Evolutionary conservation across 352 stramenopile genomes (phyloP).

Genomic region (Globisporangium nagaii): DNA sequence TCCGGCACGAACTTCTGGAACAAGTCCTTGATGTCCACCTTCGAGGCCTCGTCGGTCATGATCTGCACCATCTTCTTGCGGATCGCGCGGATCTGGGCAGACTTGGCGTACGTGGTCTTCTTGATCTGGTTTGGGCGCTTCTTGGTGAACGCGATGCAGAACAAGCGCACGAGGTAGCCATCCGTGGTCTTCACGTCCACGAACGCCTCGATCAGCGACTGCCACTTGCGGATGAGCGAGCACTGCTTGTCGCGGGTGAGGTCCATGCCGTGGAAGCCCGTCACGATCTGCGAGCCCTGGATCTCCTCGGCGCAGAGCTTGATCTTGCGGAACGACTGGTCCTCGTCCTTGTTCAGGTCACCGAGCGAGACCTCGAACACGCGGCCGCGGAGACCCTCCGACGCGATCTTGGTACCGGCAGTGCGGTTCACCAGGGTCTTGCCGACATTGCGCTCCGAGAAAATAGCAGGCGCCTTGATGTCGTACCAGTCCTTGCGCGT

Average conservation of each 20-base stretch:
- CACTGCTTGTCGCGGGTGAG: constrained; percentile 99
- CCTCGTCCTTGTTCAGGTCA: constrained; percentile 99
- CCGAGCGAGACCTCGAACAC: constrained; percentile 98
- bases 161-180: constrained; percentile 98
- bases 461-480: constrained; percentile 98
- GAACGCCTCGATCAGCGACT: constrained; percentile 98
- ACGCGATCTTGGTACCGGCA: constrained; percentile 95
- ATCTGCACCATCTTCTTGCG: constrained; percentile 98
- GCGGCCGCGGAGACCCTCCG: constrained; percentile 97
- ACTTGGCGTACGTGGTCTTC: constrained; percentile 99
- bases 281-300: constrained; percentile 85
- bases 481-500: constrained; percentile 97
- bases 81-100: constrained; percentile 95
- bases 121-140: constrained; percentile 98
- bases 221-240: constrained; percentile 99
- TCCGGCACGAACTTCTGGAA: constrained; percentile 99
- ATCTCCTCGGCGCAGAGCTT: constrained; percentile 99
- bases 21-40: constrained; percentile 99
- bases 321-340: constrained; percentile 98
- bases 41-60: constrained; percentile 97
- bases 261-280: constrained; percentile 91
- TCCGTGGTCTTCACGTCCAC: constrained; percentile 99
- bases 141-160: constrained; percentile 99
- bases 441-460: constrained; percentile 95
- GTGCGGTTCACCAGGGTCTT: constrained; percentile 99